phyloP scores from a whole-genome alignment of 345 rosid species.

The Eucalyptus regnans region DNA sequence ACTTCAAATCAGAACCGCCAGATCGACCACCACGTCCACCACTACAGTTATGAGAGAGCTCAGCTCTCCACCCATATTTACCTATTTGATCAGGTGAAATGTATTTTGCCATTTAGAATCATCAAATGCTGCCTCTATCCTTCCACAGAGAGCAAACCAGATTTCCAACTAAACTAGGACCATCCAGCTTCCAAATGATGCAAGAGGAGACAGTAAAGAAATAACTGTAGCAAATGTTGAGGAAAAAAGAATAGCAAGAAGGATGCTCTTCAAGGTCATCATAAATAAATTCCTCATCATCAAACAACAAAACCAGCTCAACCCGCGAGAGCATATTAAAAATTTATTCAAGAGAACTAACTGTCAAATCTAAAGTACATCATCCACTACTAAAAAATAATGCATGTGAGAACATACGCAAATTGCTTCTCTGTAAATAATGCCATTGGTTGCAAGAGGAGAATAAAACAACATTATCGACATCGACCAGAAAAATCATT shows the following conservation, averaged over 20 bases:
- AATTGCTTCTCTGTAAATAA: background rate
- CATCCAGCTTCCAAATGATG: background rate
- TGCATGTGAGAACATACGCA: background rate
- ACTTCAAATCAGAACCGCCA: background rate
- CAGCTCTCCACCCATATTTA: slow-evolving; percentile 3
- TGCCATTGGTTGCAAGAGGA: background rate
- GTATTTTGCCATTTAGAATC: background rate
- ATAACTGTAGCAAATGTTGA: background rate
- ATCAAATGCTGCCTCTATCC: background rate
- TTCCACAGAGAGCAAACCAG: background rate
- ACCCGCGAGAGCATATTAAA: background rate
- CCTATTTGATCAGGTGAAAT: background rate
- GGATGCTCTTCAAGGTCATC: background rate
- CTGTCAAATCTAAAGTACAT: background rate
- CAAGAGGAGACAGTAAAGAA: background rate
- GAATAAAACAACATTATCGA: background rate
- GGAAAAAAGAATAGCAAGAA: background rate
- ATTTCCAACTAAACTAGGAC: background rate
- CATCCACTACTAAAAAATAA: background rate
- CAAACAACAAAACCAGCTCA: background rate
- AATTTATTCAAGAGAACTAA: background rate
- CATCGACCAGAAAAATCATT: background rate
- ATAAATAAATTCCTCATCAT: background rate
- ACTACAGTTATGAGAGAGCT: background rate
- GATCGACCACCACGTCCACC: no score